A percentile compares a stretch with the other conserved stretches of the same genome.
Conservation (phyloP, 2,329 filamentous ascomycete species). For the Colletotrichum sp. region DNA sequence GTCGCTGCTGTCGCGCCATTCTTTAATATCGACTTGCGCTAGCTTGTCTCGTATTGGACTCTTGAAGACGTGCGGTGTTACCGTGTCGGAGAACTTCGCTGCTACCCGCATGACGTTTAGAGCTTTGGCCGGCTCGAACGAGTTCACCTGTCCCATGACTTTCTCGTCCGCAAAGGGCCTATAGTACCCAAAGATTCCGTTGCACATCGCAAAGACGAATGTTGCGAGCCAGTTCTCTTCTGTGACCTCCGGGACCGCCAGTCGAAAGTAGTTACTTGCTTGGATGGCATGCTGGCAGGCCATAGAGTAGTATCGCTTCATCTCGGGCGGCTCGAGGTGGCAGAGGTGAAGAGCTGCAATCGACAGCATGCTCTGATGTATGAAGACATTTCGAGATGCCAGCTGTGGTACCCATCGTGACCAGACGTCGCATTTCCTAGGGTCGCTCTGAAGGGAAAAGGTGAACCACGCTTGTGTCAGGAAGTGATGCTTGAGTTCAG, state of each 20-base stretch:
- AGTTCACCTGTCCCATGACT: conserved; percentile 5
- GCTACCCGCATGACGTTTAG: conserved; percentile 16
- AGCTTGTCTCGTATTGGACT: conserved; percentile 18
- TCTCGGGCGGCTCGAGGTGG: conserved; percentile 18
- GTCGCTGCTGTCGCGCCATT: conserved; percentile 12
- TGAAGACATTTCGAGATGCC: conserved; percentile 17
- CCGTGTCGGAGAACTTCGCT: conserved; percentile 16
- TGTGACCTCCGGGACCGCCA: conserved; percentile 16
- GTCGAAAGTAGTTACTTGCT: conserved; percentile 21
- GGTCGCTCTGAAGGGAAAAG: conserved; percentile 15
- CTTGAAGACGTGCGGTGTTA: conserved; percentile 10
- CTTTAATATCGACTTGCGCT: conserved; percentile 8
- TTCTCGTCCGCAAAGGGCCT: conserved; percentile 20
- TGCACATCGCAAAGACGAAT: conserved; percentile 20
- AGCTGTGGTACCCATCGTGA: conserved; percentile 21
- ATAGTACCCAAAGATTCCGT: conserved; percentile 22
- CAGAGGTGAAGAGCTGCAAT: conserved; percentile 21
- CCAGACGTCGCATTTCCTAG: conserved; percentile 22
- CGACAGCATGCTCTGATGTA: conserved; percentile 22
- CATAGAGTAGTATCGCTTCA: conserved; percentile 22
- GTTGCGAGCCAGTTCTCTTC: conserved; percentile 22
- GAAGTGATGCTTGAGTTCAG: conserved; percentile 23
- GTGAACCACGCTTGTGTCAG: conserved; percentile 22
- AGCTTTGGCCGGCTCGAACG: conserved; percentile 12
- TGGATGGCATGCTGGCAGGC: conserved; percentile 21